Percentiles rank a stretch among this genome's conserved stretches.
phyloP scores from a whole-genome alignment of 129 eudicot genomes.

The Tagetes erecta region DNA sequence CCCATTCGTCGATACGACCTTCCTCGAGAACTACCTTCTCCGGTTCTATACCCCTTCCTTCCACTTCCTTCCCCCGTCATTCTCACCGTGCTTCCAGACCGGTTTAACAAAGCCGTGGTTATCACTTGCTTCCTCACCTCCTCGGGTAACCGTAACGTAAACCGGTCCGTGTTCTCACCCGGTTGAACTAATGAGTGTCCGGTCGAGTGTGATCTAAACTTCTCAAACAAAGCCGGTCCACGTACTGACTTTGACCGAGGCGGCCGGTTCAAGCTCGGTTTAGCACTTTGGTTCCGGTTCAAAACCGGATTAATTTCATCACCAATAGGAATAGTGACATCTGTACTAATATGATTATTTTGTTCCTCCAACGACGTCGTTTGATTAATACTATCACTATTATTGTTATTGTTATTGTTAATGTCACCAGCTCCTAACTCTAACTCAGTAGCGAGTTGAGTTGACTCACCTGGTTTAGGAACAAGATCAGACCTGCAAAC shows the following conservation, averaged over 20 bases:
- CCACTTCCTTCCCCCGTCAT: conserved; percentile 47
- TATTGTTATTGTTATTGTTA: no score
- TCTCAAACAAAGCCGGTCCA: conserved; percentile 41
- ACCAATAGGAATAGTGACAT: conserved; percentile 30
- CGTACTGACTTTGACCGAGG: conserved; percentile 49
- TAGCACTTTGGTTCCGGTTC: no score
- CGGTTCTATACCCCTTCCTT: conserved; percentile 51
- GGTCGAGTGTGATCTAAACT: conserved; percentile 77
- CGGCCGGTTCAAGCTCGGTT: conserved; percentile 17
- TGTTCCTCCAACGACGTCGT: background rate
- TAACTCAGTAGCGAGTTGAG: background rate
- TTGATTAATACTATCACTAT: background rate
- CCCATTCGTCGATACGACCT: conserved; percentile 44
- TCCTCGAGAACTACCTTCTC: conserved; percentile 49
- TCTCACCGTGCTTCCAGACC: conserved; percentile 53
- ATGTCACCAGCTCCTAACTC: background rate
- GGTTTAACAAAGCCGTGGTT: conserved; percentile 54
- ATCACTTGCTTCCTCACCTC: conserved; percentile 70
- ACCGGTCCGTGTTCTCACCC: conserved; percentile 73
- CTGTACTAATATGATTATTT: conserved; percentile 13
- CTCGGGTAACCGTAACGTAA: conserved; percentile 64
- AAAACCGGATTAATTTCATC: conserved; percentile 5
- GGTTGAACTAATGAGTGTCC: conserved; percentile 74
- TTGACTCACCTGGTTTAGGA: conserved; percentile 47
- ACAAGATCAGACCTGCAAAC: conserved; percentile 57